Evolutionary conservation across 2,329 filamentous ascomycete genomes (phyloP), one percentile per base, ranked within the genome.

Genomic region (Dothiorella sarmentorum): DNA sequence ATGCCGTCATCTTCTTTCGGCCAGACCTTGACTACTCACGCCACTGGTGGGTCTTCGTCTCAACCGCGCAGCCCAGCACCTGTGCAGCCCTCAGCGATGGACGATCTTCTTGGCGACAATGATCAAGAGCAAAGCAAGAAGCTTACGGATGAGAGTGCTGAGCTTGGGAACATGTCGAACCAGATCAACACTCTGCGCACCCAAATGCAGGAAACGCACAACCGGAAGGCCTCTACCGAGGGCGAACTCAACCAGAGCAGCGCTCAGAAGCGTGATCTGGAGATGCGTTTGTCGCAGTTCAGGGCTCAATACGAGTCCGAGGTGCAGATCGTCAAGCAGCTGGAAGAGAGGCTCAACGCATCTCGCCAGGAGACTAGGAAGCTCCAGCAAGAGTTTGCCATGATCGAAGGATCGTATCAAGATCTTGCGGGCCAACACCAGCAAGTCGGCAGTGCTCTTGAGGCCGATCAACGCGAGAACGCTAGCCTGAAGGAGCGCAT

Each of bases 81-180:
- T 63, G 73, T 68, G 42, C 69, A 72, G 59, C 74, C 78, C 31
- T 78, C 83, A 52, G 79, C 80, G 9, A 80, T 87, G 52, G 91
- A 97, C 66, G 94, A 97, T 72, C 81, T 97, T 7, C 81, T 99
- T n/a, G 90, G 90, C 15, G 92, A 97, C 66, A 88, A 87, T 63
- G 93, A 97, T 64, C 88, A 89, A 1, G 91, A 96, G 68, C 85
- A 92, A 58, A 93, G 87, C 75, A 94, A 89, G 73, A 95, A 89
- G 71, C 79, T 97, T 24, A 94, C 89, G 0, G 88, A 86, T 63
- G 94, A 99, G 69, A 94, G 92, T 2, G 88, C 89, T 0, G 94
- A 99, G 72, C 81, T 99, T 60, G 94, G 92, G 53, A 97, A 99
- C 70, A 81, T 99, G 65, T 97, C 93, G 0, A 97, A 96, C 71